Percentiles rank a stretch among this genome's conserved stretches.
Conservation (phyloP, 108 stramenopile genomes). For the Epithemia pelagica region DNA sequence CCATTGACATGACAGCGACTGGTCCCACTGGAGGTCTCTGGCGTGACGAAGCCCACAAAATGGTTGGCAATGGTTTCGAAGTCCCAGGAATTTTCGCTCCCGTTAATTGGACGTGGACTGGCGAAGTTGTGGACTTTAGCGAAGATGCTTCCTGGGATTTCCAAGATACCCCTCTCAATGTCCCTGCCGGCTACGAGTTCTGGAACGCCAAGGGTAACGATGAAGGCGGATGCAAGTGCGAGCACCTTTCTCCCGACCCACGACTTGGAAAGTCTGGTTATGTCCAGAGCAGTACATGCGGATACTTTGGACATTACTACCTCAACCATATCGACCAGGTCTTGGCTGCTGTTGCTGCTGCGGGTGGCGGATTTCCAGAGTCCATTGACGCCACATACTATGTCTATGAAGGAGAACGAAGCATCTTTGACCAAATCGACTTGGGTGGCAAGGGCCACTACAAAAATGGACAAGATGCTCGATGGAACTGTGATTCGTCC, state of each 20-base stretch:
- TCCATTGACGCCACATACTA: conserved; percentile 32
- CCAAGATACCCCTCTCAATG: conserved; percentile 24
- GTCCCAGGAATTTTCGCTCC: conserved; percentile 40
- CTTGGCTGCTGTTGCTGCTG: conserved; percentile 20
- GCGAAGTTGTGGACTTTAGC: conserved; percentile 33
- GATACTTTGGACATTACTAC: conserved; percentile 64
- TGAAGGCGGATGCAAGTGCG: conserved; percentile 39
- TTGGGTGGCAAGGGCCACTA: conserved; percentile 44
- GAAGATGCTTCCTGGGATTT: conserved; percentile 59
- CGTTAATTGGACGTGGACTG: conserved; percentile 50
- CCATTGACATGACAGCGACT: conserved; percentile 43
- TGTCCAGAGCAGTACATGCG: conserved; percentile 48
- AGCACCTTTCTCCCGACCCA: conserved; percentile 49
- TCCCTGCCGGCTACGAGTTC: conserved; percentile 26
- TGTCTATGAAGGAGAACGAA: conserved; percentile 49
- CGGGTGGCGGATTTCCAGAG: conserved; percentile 26
- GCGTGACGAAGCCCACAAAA: conserved; percentile 49
- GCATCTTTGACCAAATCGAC: conserved; percentile 33
- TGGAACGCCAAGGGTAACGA: conserved; percentile 39
- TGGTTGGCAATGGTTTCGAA: conserved; percentile 32
- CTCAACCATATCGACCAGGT: conserved; percentile 23
- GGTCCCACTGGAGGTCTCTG: conserved; percentile 37
- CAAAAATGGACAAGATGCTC: conserved; percentile 27
- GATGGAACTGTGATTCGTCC: conserved; percentile 31
- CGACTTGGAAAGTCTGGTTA: conserved; percentile 38